Conservation (phyloP, 148 eudicot species). For the Camellia granthamiana region DNA sequence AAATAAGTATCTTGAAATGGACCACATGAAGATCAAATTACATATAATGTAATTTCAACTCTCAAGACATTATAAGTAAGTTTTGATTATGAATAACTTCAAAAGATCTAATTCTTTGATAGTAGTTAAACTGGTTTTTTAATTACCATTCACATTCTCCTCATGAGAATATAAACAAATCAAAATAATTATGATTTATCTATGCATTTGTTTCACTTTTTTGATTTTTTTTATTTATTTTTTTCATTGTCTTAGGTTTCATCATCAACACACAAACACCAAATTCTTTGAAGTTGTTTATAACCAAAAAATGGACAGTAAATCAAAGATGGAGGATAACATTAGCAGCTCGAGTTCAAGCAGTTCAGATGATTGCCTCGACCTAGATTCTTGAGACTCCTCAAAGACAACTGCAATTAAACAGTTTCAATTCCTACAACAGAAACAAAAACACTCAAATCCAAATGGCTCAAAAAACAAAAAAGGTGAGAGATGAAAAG, state of each 20-base stretch:
- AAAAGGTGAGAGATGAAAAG: no score
- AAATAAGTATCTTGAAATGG: no score
- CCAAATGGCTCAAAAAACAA: not conserved
- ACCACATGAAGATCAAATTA: no score
- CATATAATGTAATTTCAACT: no score
- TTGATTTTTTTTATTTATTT: not conserved
- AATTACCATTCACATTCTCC: no score
- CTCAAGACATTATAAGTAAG: no score
- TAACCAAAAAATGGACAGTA: constrained; percentile 5
- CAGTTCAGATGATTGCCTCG: not conserved
- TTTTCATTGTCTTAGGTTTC: not conserved
- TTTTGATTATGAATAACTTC: no score
- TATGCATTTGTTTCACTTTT: not conserved
- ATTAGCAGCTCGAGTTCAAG: not conserved
- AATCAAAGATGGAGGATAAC: not conserved
- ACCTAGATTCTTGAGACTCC: not conserved
- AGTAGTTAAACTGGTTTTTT: no score
- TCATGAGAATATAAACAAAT: no score
- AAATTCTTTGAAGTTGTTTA: not conserved
- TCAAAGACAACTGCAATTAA: not conserved
- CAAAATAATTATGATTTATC: no score
- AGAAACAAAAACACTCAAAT: not conserved
- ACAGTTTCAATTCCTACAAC: not conserved
- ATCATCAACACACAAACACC: not conserved
- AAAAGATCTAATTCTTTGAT: no score